Conservation (phyloP, 768 basidiomycete species). For the Pleurotus djamor region DNA sequence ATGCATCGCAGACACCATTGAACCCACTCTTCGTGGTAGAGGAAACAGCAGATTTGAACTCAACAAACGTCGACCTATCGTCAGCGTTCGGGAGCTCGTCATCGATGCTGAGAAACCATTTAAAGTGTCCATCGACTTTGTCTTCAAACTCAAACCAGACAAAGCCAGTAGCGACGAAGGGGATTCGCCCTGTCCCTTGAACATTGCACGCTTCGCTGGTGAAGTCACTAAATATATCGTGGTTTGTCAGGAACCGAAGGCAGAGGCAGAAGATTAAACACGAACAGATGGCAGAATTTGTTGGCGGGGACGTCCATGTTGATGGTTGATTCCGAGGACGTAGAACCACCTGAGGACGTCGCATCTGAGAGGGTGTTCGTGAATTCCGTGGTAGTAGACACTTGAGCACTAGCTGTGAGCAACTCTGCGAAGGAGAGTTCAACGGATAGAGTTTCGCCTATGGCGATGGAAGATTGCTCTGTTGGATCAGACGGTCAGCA, state of each 20-base stretch:
- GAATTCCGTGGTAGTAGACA: neutral
- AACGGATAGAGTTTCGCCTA: neutral
- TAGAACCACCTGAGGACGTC: neutral
- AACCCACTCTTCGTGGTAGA: neutral
- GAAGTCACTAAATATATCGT: constrained; percentile 5
- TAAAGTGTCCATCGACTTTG: constrained; percentile 10
- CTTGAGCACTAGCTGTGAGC: neutral
- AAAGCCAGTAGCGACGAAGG: constrained; percentile 12
- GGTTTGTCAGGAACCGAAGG: too few species aligned
- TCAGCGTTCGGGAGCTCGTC: constrained; percentile 3
- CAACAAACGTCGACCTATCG: constrained; percentile 9
- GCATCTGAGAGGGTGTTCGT: neutral
- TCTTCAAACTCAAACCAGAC: constrained; percentile 15
- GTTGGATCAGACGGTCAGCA: neutral
- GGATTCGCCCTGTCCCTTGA: constrained; percentile 8
- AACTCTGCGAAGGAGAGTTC: neutral
- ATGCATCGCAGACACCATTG: neutral
- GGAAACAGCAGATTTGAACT: neutral
- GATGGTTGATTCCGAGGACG: neutral
- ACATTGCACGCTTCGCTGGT: constrained; percentile 9
- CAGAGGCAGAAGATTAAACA: too few species aligned
- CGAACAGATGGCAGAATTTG: constrained; percentile 8
- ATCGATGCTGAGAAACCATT: constrained; percentile 12
- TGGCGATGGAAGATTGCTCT: neutral
- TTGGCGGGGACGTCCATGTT: constrained; percentile 2